These are phyloP conservation scores for Rhizopus sp. DNA, from an alignment of 371 early-diverging fungal genomes.

Conservation along the genomic window DNA sequence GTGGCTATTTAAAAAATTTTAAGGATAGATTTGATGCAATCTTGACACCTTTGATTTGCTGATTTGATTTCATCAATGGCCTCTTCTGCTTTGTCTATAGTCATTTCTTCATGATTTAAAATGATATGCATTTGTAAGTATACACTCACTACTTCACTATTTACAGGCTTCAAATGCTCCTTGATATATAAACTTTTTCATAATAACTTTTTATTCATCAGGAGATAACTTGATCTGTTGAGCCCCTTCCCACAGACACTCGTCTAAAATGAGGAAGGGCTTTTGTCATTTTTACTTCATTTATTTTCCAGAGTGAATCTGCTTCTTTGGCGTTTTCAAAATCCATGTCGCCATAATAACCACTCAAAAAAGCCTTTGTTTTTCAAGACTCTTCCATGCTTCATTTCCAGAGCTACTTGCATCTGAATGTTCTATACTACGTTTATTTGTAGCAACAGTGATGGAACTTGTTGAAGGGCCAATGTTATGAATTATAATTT, in stretches of 20 bases:
- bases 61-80: slow-evolving; percentile 1
- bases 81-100: slow-evolving; percentile 4
- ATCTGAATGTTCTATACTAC: not conserved
- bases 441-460: not conserved
- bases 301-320: not conserved
- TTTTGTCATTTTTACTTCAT: not conserved
- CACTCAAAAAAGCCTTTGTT: slow-evolving; percentile 1
- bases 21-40: slow-evolving; percentile 3
- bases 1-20: slow-evolving; percentile 6
- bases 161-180: slow-evolving; percentile 4
- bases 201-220: slow-evolving; percentile 3
- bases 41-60: slow-evolving; percentile 2
- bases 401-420: slow-evolving; percentile 3
- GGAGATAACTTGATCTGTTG: slow-evolving; percentile 6
- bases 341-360: slow-evolving; percentile 5
- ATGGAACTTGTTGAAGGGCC: slow-evolving; percentile 1
- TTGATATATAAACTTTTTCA: not conserved
- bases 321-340: too few species aligned
- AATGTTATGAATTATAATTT: slow-evolving; percentile 1
- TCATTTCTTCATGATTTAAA: not conserved
- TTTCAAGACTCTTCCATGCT: slow-evolving; percentile 1
- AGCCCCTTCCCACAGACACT: slow-evolving; percentile 6
- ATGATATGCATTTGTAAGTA: slow-evolving; percentile 2
- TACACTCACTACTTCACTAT: slow-evolving; percentile 1
- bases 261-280: not conserved